A percentile compares a stretch with the other conserved stretches of the same genome.
phyloP scores from a whole-genome alignment of 2,329 filamentous ascomycete species.

The Fusarium sp. region DNA sequence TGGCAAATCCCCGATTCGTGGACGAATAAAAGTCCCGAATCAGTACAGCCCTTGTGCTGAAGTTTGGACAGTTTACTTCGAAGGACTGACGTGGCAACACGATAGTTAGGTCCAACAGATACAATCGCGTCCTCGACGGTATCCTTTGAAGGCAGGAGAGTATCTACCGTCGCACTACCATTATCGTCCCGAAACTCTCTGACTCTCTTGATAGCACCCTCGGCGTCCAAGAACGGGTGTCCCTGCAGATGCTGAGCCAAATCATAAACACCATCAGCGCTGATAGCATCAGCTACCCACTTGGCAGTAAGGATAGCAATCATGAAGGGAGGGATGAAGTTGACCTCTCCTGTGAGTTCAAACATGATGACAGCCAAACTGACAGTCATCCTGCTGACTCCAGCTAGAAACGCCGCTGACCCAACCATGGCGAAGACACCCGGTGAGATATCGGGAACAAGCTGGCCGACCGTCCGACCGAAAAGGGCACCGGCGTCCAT shows the following conservation, averaged over 20 bases:
- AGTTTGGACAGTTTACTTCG: constrained; percentile 1
- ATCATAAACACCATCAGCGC: constrained; percentile 32
- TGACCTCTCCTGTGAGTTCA: constrained; percentile 28
- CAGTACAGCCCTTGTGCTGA: background rate
- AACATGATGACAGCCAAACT: constrained; percentile 38
- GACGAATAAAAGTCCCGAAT: constrained; percentile 13
- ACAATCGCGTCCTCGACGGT: background rate
- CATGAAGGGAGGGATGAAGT: constrained; percentile 34
- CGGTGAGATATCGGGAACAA: constrained; percentile 20
- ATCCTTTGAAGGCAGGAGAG: background rate
- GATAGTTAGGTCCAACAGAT: background rate
- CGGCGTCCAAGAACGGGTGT: constrained; percentile 30
- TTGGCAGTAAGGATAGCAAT: constrained; percentile 26
- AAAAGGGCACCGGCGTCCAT: constrained; percentile 31
- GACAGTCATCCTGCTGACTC: constrained; percentile 35
- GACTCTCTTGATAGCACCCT: constrained; percentile 1
- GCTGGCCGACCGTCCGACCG: constrained; percentile 23
- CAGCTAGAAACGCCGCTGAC: constrained; percentile 29
- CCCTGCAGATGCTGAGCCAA: constrained; percentile 31
- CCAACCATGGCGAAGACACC: constrained; percentile 37
- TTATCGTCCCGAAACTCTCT: constrained; percentile 1
- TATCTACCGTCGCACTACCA: constrained; percentile 13
- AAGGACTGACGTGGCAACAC: background rate
- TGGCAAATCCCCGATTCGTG: constrained; percentile 10
- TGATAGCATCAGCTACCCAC: constrained; percentile 35